These are phyloP conservation scores for Corniculantispora saksenae DNA, from an alignment of 2,329 filamentous ascomycete species.

Conservation along the genomic window DNA sequence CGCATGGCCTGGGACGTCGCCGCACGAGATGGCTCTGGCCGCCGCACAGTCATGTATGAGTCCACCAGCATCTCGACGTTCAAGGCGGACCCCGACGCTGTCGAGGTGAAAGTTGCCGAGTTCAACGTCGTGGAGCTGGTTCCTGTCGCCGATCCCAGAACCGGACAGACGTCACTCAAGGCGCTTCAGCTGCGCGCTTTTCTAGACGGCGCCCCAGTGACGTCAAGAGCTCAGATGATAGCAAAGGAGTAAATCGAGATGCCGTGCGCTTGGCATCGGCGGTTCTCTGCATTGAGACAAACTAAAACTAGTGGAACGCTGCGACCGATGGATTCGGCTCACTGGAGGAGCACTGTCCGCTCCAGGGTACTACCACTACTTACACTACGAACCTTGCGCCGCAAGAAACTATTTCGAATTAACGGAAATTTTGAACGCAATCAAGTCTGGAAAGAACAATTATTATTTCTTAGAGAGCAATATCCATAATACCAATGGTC, in stretches of 20 bases:
- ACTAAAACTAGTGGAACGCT: not conserved
- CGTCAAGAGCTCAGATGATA: slow-evolving; percentile 19
- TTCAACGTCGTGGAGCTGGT: slow-evolving; percentile 19
- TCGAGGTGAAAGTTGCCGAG: slow-evolving; percentile 17
- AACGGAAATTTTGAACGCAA: not conserved
- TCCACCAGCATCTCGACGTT: slow-evolving; percentile 17
- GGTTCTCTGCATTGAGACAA: not conserved
- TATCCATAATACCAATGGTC: not conserved
- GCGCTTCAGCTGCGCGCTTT: slow-evolving; percentile 16
- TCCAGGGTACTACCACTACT: not conserved
- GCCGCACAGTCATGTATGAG: slow-evolving; percentile 21
- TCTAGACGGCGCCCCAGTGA: slow-evolving; percentile 18
- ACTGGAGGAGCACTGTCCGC: not conserved
- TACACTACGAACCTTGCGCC: not conserved
- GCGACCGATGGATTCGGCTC: not conserved
- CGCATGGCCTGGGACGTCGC: slow-evolving; percentile 18
- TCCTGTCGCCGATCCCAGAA: not conserved
- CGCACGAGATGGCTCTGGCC: slow-evolving; percentile 8
- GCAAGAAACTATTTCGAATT: not conserved
- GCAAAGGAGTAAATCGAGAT: slow-evolving; percentile 6
- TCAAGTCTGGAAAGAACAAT: not conserved
- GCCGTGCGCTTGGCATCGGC: not conserved
- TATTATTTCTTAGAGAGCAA: not conserved
- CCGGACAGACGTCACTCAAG: slow-evolving; percentile 1
- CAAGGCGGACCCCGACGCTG: slow-evolving; percentile 14